Base-by-base conservation (phyloP, 2,329 filamentous ascomycete genomes). In the Huntiella omanensis region DNA sequence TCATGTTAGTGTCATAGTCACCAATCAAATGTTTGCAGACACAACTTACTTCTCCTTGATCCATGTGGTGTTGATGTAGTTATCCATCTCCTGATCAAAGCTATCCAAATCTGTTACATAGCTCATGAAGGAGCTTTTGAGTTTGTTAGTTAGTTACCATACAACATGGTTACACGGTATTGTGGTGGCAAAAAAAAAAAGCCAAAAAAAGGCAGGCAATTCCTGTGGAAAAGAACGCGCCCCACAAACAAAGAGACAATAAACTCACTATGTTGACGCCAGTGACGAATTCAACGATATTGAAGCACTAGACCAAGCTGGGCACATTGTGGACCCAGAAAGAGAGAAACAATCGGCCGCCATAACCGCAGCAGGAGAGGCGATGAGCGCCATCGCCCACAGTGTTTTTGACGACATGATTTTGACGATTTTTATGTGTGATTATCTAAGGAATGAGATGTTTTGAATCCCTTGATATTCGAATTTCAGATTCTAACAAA, bases 51-150 rank as follows among this genome's bases (percentile, higher is more conserved):
- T 83, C 57, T 70, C 62, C 57, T 78, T 73, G 44, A 88, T 74
- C 64, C 87, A 96, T 52, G 69, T 71, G 34, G 77, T 79, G 47
- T 73, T 65, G 45, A 95, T 71, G 61, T 92, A 95, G 47, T 71
- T 66, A 44, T 64, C 68, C 56, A 98, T 64, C 56, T 81, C 72
- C 37, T 68, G 60, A 60, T 98, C 91, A 59, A 98, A 98, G 6
- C 80, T 75, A 46, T 71, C 63, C 12, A 72, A 71, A 58, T 81
- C 78, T 39, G 81, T 81, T 54, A 96, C 91, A 60, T 73, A 83
- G 53, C 76, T 68, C 53, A 98, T 73, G 60, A 96, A 98, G 40
- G 86, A 79, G 64, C 87, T 93, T 34, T 33, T 12, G 17, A 44
- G 19, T 44, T 19, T 12, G 16, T 36, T 44, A 44, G 33, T 35